Conservation (phyloP, 1,284 basidiomycete genomes). For the Boletellus deceptivus region DNA sequence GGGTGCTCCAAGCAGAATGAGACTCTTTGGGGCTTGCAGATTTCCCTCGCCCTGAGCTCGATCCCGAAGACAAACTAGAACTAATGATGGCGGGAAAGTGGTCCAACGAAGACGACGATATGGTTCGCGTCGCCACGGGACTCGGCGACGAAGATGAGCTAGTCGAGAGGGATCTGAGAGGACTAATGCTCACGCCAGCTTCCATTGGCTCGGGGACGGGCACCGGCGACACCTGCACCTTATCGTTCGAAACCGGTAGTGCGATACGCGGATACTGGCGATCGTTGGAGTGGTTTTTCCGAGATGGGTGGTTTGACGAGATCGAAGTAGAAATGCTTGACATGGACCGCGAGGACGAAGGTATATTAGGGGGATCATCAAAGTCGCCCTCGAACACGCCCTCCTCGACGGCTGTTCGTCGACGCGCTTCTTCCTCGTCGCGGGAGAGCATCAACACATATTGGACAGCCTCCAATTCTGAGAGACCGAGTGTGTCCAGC, state of each 20-base stretch:
- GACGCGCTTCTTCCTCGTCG: conserved; percentile 58
- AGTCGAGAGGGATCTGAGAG: conserved; percentile 13
- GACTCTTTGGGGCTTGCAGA: conserved; percentile 12
- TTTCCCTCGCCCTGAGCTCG: conserved; percentile 12
- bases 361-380: conserved; percentile 40
- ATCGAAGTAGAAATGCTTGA: conserved; percentile 7
- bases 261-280: conserved; percentile 25
- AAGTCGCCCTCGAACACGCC: conserved; percentile 59
- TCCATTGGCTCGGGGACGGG: conserved; percentile 42
- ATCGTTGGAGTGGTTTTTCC: background rate
- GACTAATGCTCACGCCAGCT: conserved; percentile 36
- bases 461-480: conserved; percentile 76
- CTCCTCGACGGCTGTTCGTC: conserved; percentile 37
- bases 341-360: conserved; percentile 9
- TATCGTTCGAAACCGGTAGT: conserved; percentile 38
- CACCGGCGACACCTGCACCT: conserved; percentile 39
- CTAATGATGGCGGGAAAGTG: conserved; percentile 31
- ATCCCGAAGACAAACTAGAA: conserved; percentile 28
- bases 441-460: conserved; percentile 85
- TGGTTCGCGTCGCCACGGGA: conserved; percentile 8
- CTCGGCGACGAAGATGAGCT: conserved; percentile 7
- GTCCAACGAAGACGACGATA: conserved; percentile 26
- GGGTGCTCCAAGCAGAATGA: conserved; percentile 31
- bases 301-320: conserved; percentile 1
- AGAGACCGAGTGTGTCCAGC: conserved; percentile 66